Conservation (phyloP, 1,284 basidiomycete genomes). For the Cerrena zonata region DNA sequence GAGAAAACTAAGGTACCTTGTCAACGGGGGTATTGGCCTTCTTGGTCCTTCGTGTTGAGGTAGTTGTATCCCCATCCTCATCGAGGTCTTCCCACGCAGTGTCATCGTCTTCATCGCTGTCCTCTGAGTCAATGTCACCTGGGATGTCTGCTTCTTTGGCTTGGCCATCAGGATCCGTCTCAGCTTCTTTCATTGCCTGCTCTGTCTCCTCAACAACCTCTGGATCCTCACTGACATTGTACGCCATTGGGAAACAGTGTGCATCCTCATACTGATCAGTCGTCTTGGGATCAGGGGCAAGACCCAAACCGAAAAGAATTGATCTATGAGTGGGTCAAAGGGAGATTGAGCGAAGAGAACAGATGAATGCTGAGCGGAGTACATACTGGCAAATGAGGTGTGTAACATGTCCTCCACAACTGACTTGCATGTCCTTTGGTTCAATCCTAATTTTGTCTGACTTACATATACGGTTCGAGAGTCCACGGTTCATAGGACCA, state of each 20-base stretch:
- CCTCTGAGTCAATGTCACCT: neutral
- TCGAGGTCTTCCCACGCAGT: too few relatives aligned
- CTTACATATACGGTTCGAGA: neutral
- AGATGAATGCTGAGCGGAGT: neutral
- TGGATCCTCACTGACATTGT: neutral
- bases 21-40: neutral
- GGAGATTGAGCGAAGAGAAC: too few relatives aligned
- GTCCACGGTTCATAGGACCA: neutral
- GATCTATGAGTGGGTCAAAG: neutral
- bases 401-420: neutral
- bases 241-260: conserved; percentile 1
- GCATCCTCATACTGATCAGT: neutral
- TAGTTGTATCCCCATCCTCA: neutral
- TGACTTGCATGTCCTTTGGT: neutral
- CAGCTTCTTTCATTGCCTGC: neutral
- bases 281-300: neutral
- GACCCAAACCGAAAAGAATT: neutral
- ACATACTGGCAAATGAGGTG: neutral
- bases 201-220: neutral
- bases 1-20: too few relatives aligned
- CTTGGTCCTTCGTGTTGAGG: neutral
- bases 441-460: neutral
- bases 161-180: neutral
- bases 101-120: neutral
- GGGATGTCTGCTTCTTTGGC: neutral